Percentiles rank a stretch among this genome's conserved stretches.
These are phyloP conservation scores for Fusarium continuum DNA, from an alignment of 2,329 filamentous ascomycete genomes.

Conservation along the genomic window DNA sequence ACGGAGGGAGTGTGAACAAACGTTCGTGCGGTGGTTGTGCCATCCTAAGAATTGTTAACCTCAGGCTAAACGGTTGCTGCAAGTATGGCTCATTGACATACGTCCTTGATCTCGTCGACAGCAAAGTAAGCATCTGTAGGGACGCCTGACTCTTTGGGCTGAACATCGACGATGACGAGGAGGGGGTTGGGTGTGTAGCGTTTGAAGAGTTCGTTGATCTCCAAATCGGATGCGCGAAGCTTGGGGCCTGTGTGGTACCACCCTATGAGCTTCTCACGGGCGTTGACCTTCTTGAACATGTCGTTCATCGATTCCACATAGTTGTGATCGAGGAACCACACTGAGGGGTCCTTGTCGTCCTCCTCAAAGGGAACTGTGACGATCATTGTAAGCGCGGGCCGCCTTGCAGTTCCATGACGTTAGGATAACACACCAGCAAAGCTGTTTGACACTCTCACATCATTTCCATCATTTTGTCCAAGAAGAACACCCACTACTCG, in stretches of 20 bases:
- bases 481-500: constrained; percentile 94
- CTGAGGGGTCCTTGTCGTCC: constrained; percentile 97
- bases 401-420: constrained; percentile 4
- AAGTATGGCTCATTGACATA: constrained; percentile 56
- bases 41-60: constrained; percentile 71
- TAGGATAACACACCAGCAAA: constrained; percentile 77
- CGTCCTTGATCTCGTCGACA: constrained; percentile 99
- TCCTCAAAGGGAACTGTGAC: constrained; percentile 92
- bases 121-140: constrained; percentile 99
- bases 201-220: constrained; percentile 99
- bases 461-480: constrained; percentile 95
- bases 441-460: constrained; percentile 97
- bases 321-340: constrained; percentile 99
- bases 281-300: constrained; percentile 99
- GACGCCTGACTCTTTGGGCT: constrained; percentile 96
- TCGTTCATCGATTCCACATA: constrained; percentile 99
- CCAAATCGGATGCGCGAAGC: constrained; percentile 92
- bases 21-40: constrained; percentile 94
- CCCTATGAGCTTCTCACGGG: constrained; percentile 96
- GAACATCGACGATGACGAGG: constrained; percentile 97
- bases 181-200: constrained; percentile 96
- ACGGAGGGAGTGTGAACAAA: constrained; percentile 98
- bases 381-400: constrained; percentile 23
- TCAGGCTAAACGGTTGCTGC: neutral
- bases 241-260: constrained; percentile 99